Conservation (phyloP, 2,329 filamentous ascomycete species). For the Cytospora mali region DNA sequence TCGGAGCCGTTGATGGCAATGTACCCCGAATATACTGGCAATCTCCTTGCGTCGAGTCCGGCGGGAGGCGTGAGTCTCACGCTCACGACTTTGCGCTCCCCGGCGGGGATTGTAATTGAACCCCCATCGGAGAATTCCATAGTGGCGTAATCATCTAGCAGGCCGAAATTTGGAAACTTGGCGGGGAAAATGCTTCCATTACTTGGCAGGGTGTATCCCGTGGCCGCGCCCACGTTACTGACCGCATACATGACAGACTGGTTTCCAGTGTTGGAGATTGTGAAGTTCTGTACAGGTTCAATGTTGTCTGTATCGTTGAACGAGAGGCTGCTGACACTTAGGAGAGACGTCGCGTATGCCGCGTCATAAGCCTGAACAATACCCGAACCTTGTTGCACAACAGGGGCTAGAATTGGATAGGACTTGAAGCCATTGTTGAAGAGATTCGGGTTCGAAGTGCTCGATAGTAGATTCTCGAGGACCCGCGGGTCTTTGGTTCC, state of each 20-base stretch:
- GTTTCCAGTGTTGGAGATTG: constrained; percentile 56
- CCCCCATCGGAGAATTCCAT: constrained; percentile 42
- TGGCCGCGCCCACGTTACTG: constrained; percentile 52
- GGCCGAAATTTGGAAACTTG: constrained; percentile 50
- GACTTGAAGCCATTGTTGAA: constrained; percentile 49
- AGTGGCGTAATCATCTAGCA: constrained; percentile 45
- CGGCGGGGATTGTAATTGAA: constrained; percentile 47
- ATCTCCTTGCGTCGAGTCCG: constrained; percentile 41
- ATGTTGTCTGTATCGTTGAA: constrained; percentile 68
- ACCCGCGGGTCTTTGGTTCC: constrained; percentile 53
- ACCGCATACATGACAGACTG: constrained; percentile 55
- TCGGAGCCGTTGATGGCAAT: constrained; percentile 49
- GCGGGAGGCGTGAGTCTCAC: constrained; percentile 48
- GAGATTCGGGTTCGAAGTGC: constrained; percentile 51
- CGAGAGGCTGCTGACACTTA: constrained; percentile 59
- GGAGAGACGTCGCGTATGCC: constrained; percentile 54
- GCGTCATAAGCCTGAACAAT: constrained; percentile 63
- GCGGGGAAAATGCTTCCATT: constrained; percentile 40
- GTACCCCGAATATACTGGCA: constrained; percentile 54
- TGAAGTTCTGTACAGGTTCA: constrained; percentile 51
- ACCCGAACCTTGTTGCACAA: constrained; percentile 63
- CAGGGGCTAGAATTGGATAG: constrained; percentile 50
- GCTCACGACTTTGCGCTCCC: constrained; percentile 48
- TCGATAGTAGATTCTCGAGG: constrained; percentile 52
- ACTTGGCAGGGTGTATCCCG: constrained; percentile 54